Evolutionary conservation across 148 eudicot genomes (phyloP).

Genomic region (Rhododendron molle): DNA sequence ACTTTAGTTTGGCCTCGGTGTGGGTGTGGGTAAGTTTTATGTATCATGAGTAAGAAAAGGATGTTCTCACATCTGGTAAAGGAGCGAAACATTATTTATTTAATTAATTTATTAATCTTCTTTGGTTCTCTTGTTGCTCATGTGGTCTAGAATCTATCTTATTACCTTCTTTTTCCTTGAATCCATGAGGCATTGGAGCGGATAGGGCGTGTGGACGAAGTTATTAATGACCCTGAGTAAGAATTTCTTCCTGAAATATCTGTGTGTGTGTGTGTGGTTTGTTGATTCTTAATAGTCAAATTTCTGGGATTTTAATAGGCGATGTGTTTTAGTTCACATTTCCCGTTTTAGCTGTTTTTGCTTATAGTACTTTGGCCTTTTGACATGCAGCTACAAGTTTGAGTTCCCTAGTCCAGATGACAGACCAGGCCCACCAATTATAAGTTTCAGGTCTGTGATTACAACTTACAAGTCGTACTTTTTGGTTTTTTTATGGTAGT

Average conservation of each 20-base stretch:
- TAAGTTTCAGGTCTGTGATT: conserved; percentile 82
- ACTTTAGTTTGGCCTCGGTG: background rate
- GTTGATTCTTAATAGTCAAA: background rate
- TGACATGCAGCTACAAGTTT: conserved; percentile 83
- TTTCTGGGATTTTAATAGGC: background rate
- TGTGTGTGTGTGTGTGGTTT: background rate
- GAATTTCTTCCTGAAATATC: conserved; percentile 20
- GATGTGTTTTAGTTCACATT: background rate
- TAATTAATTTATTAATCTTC: background rate
- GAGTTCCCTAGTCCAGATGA: conserved; percentile 99
- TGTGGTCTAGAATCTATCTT: background rate
- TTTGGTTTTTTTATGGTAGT: background rate
- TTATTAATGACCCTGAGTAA: conserved; percentile 97
- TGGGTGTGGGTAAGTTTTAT: background rate
- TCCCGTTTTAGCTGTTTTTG: conserved; percentile 2
- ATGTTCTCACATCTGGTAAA: background rate
- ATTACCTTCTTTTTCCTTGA: conserved; percentile 7
- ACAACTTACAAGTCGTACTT: background rate
- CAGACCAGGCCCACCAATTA: conserved; percentile 94
- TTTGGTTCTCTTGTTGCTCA: background rate
- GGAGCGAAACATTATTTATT: background rate
- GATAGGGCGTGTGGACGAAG: conserved; percentile 76
- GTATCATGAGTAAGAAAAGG: background rate
- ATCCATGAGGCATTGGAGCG: conserved; percentile 82
- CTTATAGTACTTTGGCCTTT: conserved; percentile 13